A percentile compares a stretch with the other conserved stretches of the same genome.
Conservation (phyloP, 495 filamentous ascomycete genomes). For the Hypomontagnella monticulosa region DNA sequence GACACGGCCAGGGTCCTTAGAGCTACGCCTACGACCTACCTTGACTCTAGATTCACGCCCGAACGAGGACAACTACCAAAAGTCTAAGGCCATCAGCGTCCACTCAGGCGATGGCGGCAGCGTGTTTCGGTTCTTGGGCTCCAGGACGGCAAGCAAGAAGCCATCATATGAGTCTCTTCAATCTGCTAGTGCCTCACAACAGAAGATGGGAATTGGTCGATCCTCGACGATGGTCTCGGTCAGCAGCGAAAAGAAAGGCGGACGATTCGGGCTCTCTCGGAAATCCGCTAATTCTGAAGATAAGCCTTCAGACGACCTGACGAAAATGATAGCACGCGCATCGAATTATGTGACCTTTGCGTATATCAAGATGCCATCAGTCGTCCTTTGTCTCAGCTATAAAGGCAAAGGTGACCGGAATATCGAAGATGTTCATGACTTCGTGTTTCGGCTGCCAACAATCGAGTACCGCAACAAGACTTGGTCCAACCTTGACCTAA, state of each 20-base stretch:
- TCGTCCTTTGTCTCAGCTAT: slow-evolving; percentile 95
- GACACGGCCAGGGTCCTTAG: slow-evolving; percentile 73
- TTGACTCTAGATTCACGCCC: slow-evolving; percentile 67
- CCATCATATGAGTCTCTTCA: slow-evolving; percentile 74
- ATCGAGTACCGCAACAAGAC: slow-evolving; percentile 98
- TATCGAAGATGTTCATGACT: slow-evolving; percentile 93
- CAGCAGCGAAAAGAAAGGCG: slow-evolving; percentile 57
- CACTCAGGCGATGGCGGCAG: slow-evolving; percentile 58
- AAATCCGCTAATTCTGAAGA: slow-evolving; percentile 48
- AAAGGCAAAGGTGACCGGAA: slow-evolving; percentile 96
- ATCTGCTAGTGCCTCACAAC: slow-evolving; percentile 54
- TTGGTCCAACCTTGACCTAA: slow-evolving; percentile 97
- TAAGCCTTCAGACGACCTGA: slow-evolving; percentile 85
- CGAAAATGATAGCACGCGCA: slow-evolving; percentile 95
- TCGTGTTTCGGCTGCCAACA: slow-evolving; percentile 93
- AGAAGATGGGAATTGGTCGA: slow-evolving; percentile 53
- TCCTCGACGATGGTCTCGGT: slow-evolving; percentile 62
- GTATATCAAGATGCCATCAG: slow-evolving; percentile 92
- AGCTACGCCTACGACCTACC: slow-evolving; percentile 81
- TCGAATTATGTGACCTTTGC: slow-evolving; percentile 97
- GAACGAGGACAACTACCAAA: slow-evolving; percentile 46
- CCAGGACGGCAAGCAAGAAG: slow-evolving; percentile 64
- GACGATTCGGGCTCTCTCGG: slow-evolving; percentile 56
- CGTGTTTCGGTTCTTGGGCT: slow-evolving; percentile 65
- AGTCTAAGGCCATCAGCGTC: slow-evolving; percentile 61